A percentile compares a stretch with the other conserved stretches of the same genome.
Conservation (phyloP, 495 filamentous ascomycete species). For the Tuber melanosporum region DNA sequence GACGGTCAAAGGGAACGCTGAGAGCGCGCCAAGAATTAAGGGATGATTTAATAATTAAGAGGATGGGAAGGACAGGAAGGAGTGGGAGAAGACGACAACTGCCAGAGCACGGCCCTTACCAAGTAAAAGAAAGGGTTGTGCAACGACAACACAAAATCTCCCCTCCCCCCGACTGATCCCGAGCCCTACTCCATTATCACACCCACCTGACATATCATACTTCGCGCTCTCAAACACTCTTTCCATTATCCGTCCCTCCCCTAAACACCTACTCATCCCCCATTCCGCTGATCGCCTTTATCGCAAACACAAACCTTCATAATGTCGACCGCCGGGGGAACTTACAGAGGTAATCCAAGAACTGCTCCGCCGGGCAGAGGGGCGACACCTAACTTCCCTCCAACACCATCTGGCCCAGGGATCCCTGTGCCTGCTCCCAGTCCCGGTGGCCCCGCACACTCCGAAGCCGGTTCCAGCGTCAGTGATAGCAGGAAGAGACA, state of each 20-base stretch:
- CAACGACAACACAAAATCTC: not conserved
- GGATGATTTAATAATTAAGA: not conserved
- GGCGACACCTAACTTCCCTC: constrained; percentile 29
- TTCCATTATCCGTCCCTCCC: constrained; percentile 5
- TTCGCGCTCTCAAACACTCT: constrained; percentile 8
- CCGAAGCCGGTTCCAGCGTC: constrained; percentile 60
- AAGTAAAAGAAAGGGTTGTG: not conserved
- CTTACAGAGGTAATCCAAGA: constrained; percentile 29
- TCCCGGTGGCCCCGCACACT: constrained; percentile 24
- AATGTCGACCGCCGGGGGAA: constrained; percentile 34
- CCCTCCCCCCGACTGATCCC: not conserved
- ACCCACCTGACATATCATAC: not conserved
- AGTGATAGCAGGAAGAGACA: constrained; percentile 89
- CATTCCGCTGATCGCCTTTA: not conserved
- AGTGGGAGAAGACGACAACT: not conserved
- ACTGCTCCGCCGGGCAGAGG: constrained; percentile 25
- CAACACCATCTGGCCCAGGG: constrained; percentile 26
- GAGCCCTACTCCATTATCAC: constrained; percentile 1
- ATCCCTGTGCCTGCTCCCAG: constrained; percentile 36
- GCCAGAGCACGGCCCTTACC: not conserved
- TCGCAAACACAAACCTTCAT: constrained; percentile 12
- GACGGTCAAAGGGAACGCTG: not conserved
- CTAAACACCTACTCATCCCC: constrained; percentile 3
- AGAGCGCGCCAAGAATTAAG: not conserved
- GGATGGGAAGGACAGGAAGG: not conserved